Evolutionary conservation across 1,139 yeast genomes (phyloP), one percentile per base, ranked within the genome.

Genomic region (Diutina ranongensis): DNA sequence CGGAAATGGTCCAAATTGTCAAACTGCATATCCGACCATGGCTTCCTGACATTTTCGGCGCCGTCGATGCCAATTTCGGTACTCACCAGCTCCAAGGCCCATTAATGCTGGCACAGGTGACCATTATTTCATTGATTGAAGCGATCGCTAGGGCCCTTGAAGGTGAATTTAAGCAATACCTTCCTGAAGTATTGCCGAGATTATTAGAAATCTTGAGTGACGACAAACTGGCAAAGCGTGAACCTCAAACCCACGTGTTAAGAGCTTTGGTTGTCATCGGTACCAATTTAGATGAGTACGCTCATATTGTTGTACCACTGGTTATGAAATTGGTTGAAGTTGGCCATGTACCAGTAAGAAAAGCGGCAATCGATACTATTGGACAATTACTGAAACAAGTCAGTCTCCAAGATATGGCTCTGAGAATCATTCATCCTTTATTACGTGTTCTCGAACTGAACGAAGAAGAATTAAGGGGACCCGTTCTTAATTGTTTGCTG

Each of bases 231-330:
- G 71, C 74, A 1, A 78, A 78, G 36, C 68, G 78, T 41, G 75
- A 75, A 32, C 78, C 92, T 0, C 79, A 95, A 0, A 65, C 82
- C 40, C 81, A 86, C 52, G 94, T 89, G 0, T 68, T 94, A 55
- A 80, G 82, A 54, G 84, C 95, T 15, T 76, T 94, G 57, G 94
- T 88, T n/a, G 83, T 83, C 0, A 87, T 92, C 62, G 97, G 96
- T 0, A 71, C 83, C 28, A 87, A 84, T 55, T 74, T 89, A 44
- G 97, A 92, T 54, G 97, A 94, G 50, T 87, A 84, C 56, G 78
- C 83, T 9, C 96, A 88, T 59, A 73, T 89, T 46, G 76, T 92
- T 38, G 74, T 92, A 20, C 97, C 97, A 0, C 83, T 85, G 45
- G 72, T 89, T 35, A 94, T 89, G 1, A 74, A 78, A 49, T 65